A percentile compares a stretch with the other conserved stretches of the same genome.
Conservation (phyloP, 495 filamentous ascomycete genomes). For the Podospora conica region DNA sequence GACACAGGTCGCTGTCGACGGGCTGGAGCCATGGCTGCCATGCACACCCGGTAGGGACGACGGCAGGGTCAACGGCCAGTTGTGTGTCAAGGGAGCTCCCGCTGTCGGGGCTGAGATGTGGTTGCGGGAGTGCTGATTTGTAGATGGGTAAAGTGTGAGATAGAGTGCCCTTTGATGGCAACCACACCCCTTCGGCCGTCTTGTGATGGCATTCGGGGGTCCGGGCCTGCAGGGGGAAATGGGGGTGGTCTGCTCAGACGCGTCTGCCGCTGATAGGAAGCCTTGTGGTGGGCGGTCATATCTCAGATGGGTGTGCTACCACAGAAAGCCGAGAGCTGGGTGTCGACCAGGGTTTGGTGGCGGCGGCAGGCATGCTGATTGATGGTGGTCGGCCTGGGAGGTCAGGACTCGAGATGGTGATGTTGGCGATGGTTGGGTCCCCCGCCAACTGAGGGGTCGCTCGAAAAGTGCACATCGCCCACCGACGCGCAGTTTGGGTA, state of each 20-base stretch:
- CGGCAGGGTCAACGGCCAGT: not conserved
- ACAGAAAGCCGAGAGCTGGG: not conserved
- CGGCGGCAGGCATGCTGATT: not conserved
- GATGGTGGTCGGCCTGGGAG: not conserved
- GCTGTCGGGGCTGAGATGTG: not conserved
- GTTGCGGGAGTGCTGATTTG: not conserved
- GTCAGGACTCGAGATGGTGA: too few relatives aligned
- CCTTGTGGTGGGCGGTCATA: not conserved
- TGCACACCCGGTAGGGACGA: too few relatives aligned
- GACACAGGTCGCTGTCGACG: not conserved
- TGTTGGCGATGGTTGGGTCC: not conserved
- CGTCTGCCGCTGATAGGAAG: not conserved
- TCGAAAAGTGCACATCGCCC: not conserved
- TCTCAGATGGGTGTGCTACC: not conserved
- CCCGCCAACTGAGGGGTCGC: too few relatives aligned
- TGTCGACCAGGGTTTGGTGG: not conserved
- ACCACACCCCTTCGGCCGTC: not conserved
- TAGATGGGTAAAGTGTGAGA: not conserved
- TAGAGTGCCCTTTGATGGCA: not conserved
- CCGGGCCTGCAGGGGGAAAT: not conserved
- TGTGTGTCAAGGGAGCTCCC: not conserved
- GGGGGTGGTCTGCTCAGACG: not conserved
- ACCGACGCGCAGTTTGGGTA: not conserved
- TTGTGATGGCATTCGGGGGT: not conserved
- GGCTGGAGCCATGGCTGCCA: not conserved